Percentiles rank a stretch among this genome's conserved stretches.
Conservation (phyloP, 2,329 filamentous ascomycete species). For the Penicillium sp. region DNA sequence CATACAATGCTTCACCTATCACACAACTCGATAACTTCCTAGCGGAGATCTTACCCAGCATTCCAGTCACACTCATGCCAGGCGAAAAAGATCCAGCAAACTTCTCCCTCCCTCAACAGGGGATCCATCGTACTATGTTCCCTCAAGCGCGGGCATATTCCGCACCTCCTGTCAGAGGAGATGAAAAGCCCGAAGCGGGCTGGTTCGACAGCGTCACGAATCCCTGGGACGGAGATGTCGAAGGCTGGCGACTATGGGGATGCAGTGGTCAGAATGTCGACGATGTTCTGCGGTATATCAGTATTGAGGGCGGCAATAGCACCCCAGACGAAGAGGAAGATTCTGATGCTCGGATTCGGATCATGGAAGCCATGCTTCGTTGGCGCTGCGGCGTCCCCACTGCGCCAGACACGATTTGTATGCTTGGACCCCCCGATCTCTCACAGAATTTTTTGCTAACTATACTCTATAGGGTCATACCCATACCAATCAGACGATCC, state of each 20-base stretch:
- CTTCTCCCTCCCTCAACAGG: constrained; percentile 80
- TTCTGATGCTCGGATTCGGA: constrained; percentile 64
- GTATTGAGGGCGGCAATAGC: constrained; percentile 33
- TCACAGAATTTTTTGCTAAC: constrained; percentile 7
- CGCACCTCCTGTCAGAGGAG: constrained; percentile 28
- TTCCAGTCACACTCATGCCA: constrained; percentile 82
- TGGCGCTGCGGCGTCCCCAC: constrained; percentile 90
- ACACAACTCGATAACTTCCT: constrained; percentile 77
- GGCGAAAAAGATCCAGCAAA: constrained; percentile 81
- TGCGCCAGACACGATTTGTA: constrained; percentile 89
- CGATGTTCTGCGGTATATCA: constrained; percentile 85
- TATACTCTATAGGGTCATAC: constrained; percentile 62
- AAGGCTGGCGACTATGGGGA: constrained; percentile 78
- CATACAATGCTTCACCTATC: constrained; percentile 80
- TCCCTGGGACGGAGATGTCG: constrained; percentile 81
- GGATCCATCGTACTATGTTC: constrained; percentile 87
- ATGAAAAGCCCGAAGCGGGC: constrained; percentile 43
- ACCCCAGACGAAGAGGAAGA: constrained; percentile 20
- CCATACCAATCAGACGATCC: constrained; percentile 91
- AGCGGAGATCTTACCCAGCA: constrained; percentile 66
- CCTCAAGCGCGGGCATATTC: constrained; percentile 62
- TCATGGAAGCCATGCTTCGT: constrained; percentile 89
- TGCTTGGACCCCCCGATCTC: constrained; percentile 32
- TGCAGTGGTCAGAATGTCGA: constrained; percentile 88
- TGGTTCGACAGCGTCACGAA: constrained; percentile 90